Conservation (phyloP, 805 yeast genomes). For the Lipomyces mesembrius region DNA sequence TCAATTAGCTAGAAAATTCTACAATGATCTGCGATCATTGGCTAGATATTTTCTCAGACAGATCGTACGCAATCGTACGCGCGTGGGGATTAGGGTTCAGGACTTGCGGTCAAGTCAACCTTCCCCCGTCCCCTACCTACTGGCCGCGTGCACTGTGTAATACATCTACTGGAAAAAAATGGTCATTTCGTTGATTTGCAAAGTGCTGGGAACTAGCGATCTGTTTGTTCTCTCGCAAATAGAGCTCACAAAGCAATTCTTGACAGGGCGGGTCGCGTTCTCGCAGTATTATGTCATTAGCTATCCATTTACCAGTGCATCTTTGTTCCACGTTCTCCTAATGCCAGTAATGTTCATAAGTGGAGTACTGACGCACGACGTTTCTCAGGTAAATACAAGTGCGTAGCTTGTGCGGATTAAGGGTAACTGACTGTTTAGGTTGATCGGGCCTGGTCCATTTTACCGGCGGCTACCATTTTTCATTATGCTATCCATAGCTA, state of each 20-base stretch:
- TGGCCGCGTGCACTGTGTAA: too few relatives aligned
- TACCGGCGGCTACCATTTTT: constrained; percentile 28
- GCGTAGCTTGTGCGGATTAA: too few relatives aligned
- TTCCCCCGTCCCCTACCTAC: background rate
- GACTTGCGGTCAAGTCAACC: background rate
- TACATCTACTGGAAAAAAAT: background rate
- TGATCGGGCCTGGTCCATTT: constrained; percentile 31
- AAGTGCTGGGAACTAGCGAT: constrained; percentile 14
- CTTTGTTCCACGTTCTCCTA: constrained; percentile 17
- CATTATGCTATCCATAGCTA: constrained; percentile 18
- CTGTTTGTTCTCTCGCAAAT: constrained; percentile 12
- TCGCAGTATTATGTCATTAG: constrained; percentile 13
- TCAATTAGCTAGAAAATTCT: too few relatives aligned
- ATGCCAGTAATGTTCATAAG: constrained; percentile 17
- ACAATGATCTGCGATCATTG: too few relatives aligned
- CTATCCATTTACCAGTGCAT: constrained; percentile 29
- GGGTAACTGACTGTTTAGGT: constrained; percentile 21
- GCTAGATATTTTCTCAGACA: too few relatives aligned
- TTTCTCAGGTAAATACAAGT: too few relatives aligned
- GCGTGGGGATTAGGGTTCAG: too few relatives aligned
- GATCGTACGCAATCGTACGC: too few relatives aligned
- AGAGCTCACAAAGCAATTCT: constrained; percentile 2
- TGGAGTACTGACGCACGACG: constrained; percentile 24
- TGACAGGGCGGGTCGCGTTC: constrained; percentile 11
- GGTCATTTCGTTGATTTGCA: constrained; percentile 2